Conservation (phyloP, 768 basidiomycete genomes). For the Rhodotorula paludigena region DNA sequence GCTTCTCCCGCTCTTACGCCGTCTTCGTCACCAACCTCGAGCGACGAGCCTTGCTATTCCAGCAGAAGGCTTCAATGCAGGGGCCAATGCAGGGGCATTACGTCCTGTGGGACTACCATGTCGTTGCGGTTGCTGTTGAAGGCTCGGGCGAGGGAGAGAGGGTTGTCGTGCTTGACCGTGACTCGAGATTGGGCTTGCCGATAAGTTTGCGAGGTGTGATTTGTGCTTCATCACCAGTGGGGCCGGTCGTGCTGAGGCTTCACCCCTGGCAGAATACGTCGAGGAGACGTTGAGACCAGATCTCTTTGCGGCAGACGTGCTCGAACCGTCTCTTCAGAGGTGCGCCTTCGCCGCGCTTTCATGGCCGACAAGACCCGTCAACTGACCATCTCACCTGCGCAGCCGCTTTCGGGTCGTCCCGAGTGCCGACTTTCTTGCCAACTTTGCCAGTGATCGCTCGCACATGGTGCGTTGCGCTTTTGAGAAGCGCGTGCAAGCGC, state of each 20-base stretch:
- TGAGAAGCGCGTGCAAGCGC: too few relatives aligned
- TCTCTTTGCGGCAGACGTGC: constrained; percentile 1
- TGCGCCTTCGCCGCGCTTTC: neutral
- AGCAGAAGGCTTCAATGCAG: constrained; percentile 19
- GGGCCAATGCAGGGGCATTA: constrained; percentile 9
- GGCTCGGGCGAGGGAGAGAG: neutral
- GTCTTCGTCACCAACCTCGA: constrained; percentile 31
- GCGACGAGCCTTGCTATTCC: constrained; percentile 19
- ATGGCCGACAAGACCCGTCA: fast-evolving
- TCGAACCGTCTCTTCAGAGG: constrained; percentile 12
- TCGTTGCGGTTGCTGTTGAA: constrained; percentile 6
- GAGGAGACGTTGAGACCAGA: constrained; percentile 17
- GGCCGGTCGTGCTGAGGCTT: neutral
- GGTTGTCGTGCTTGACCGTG: constrained; percentile 20
- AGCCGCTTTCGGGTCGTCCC: constrained; percentile 37
- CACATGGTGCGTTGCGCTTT: constrained; percentile 28
- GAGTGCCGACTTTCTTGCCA: constrained; percentile 1
- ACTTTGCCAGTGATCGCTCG: constrained; percentile 37
- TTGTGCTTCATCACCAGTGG: too few relatives aligned
- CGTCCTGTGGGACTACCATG: constrained; percentile 41
- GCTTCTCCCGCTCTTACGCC: constrained; percentile 15
- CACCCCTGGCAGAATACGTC: constrained; percentile 18
- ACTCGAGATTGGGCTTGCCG: constrained; percentile 14
- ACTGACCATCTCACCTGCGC: neutral
- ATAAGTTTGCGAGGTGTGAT: constrained; percentile 5